A percentile compares a stretch with the other conserved stretches of the same genome.
Evolutionary conservation across 2,329 filamentous ascomycete species (phyloP).

Genomic region (Nigrospora oryzae): DNA sequence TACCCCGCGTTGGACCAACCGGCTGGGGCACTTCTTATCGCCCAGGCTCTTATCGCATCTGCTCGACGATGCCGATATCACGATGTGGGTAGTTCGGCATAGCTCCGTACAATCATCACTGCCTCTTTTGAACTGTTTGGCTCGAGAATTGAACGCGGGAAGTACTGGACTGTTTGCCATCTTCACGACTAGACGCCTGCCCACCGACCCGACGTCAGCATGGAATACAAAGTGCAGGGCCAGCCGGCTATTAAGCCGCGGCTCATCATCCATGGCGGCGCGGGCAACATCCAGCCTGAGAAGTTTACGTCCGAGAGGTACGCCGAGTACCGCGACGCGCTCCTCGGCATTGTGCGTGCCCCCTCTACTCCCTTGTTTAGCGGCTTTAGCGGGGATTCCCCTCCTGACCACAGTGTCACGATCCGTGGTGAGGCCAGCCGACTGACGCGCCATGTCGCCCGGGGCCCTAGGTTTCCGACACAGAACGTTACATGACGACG

Average conservation of each 20-base stretch:
- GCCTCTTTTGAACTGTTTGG: no score
- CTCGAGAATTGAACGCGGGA: no score
- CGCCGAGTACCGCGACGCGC: slow-evolving; percentile 46
- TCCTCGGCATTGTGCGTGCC: slow-evolving; percentile 50
- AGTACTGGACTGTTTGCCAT: no score
- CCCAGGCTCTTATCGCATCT: no score
- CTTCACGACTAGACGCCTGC: no score
- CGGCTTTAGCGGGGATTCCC: background rate
- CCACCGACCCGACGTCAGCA: slow-evolving; percentile 8
- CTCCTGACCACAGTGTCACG: background rate
- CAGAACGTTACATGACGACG: slow-evolving; percentile 37
- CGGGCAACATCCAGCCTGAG: slow-evolving; percentile 57
- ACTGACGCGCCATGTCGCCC: background rate
- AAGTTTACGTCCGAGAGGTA: slow-evolving; percentile 52
- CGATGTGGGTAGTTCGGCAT: no score
- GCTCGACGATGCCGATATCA: no score
- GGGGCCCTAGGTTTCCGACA: slow-evolving; percentile 29
- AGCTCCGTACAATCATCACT: no score
- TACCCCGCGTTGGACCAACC: no score
- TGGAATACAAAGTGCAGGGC: slow-evolving; percentile 30
- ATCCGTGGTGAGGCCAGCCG: background rate
- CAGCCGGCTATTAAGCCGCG: slow-evolving; percentile 35
- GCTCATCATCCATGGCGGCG: slow-evolving; percentile 65
- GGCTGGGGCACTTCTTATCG: no score
- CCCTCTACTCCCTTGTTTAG: background rate